Conservation (phyloP, 1,284 basidiomycete genomes). For the Prillingera fragicola region DNA sequence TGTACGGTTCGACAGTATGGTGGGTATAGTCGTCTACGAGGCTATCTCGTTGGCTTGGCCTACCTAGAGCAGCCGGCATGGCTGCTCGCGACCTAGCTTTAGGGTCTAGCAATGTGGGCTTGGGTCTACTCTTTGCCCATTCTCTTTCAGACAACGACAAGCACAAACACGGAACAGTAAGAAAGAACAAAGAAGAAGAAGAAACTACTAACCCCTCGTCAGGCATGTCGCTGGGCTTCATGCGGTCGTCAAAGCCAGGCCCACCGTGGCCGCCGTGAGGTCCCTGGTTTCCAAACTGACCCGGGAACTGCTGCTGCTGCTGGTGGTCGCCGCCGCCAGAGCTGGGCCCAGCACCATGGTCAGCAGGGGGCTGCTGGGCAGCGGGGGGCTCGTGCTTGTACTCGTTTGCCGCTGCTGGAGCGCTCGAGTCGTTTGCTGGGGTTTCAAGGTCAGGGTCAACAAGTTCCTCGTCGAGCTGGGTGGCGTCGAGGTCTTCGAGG, state of each 20-base stretch:
- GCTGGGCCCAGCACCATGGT: neutral
- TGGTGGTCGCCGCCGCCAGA: neutral
- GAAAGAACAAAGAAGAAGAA: constrained; percentile 12
- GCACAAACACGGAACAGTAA: constrained; percentile 6
- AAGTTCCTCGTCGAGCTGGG: constrained; percentile 35
- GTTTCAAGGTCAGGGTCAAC: constrained; percentile 27
- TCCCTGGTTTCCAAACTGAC: neutral
- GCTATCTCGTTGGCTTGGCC: constrained; percentile 1
- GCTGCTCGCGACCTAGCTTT: no score
- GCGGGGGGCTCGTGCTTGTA: neutral
- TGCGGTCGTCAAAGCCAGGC: constrained; percentile 29
- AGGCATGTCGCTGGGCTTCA: constrained; percentile 91
- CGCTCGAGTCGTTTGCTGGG: neutral
- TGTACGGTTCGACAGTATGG: constrained; percentile 5
- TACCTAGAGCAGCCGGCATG: no score
- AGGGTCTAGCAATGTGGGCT: no score
- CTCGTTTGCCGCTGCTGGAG: neutral
- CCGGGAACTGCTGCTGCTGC: neutral
- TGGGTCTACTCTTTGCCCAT: no score
- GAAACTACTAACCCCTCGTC: constrained; percentile 87
- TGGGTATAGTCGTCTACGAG: constrained; percentile 1
- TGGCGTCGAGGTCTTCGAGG: constrained; percentile 40
- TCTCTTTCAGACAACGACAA: neutral
- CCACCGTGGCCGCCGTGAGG: constrained; percentile 5
- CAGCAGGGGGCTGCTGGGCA: neutral